phyloP scores from a whole-genome alignment of 192 early-diverging fungal genomes.

The Thamnidium elegans region DNA sequence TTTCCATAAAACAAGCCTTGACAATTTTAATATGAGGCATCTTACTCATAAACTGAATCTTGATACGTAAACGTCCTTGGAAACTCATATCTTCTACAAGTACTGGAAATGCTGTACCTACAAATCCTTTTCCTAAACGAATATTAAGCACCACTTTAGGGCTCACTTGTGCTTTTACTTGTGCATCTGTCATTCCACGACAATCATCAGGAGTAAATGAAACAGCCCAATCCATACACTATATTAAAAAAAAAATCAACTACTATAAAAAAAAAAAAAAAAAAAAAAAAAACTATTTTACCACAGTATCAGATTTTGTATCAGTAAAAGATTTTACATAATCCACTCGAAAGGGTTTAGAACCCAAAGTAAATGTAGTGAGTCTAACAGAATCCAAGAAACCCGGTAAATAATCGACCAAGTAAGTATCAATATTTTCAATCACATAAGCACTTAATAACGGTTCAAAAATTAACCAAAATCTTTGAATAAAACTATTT shows the following conservation, averaged over 20 bases:
- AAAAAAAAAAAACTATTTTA: slow-evolving; percentile 23
- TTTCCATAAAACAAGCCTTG: slow-evolving; percentile 69
- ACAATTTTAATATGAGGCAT: slow-evolving; percentile 74
- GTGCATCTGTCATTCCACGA: slow-evolving; percentile 46
- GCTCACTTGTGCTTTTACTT: slow-evolving; percentile 53
- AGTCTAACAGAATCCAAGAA: slow-evolving; percentile 65
- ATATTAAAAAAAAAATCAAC: not conserved
- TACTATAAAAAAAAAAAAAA: not conserved
- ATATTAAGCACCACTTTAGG: slow-evolving; percentile 75
- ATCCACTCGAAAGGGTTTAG: slow-evolving; percentile 59
- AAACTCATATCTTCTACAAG: slow-evolving; percentile 76
- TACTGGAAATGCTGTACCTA: slow-evolving; percentile 72
- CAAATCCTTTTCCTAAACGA: slow-evolving; percentile 72
- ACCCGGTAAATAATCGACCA: slow-evolving; percentile 61
- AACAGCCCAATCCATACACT: slow-evolving; percentile 75
- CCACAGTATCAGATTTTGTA: slow-evolving; percentile 50
- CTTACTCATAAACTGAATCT: slow-evolving; percentile 68
- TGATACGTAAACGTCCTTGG: slow-evolving; percentile 60
- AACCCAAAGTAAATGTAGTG: slow-evolving; percentile 62
- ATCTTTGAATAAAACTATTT: slow-evolving; percentile 69
- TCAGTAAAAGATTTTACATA: slow-evolving; percentile 54
- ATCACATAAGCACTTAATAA: slow-evolving; percentile 63
- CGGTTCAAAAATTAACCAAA: slow-evolving; percentile 82
- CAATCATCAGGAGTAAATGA: slow-evolving; percentile 71
- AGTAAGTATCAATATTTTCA: slow-evolving; percentile 58